Conservation (phyloP, 1,284 basidiomycete genomes). For the Trametes pubescens region DNA sequence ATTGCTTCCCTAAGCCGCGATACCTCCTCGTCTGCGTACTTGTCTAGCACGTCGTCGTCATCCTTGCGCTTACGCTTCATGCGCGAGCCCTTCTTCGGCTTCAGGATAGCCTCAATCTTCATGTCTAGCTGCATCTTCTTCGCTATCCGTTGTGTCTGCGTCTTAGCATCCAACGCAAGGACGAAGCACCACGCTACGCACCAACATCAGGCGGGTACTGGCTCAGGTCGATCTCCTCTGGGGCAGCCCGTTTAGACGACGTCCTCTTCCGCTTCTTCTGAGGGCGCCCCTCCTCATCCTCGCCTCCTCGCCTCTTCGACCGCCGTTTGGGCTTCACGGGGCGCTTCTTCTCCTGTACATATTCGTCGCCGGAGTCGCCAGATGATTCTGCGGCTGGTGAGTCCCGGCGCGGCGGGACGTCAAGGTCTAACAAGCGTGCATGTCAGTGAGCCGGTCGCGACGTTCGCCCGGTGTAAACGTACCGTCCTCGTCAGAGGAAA, state of each 20-base stretch:
- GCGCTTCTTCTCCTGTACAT: slow-evolving; percentile 64
- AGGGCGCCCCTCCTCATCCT: slow-evolving; percentile 41
- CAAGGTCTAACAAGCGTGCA: slow-evolving; percentile 31
- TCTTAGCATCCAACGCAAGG: background rate
- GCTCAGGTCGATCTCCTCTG: slow-evolving; percentile 63
- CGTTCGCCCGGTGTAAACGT: slow-evolving; percentile 14
- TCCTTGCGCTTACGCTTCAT: slow-evolving; percentile 77
- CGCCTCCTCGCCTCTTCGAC: slow-evolving; percentile 48
- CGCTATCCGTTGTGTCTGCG: slow-evolving; percentile 49
- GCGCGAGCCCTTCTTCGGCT: slow-evolving; percentile 73
- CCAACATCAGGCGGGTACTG: slow-evolving; percentile 78
- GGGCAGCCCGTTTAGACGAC: slow-evolving; percentile 47
- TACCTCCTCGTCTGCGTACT: slow-evolving; percentile 93
- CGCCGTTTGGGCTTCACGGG: slow-evolving; percentile 56
- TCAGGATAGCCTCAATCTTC: slow-evolving; percentile 87
- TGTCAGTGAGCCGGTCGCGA: background rate
- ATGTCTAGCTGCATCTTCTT: slow-evolving; percentile 70
- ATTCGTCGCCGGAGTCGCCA: slow-evolving; percentile 72
- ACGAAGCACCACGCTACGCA: slow-evolving; percentile 41
- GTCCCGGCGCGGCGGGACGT: slow-evolving; percentile 42
- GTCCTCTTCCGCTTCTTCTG: slow-evolving; percentile 54
- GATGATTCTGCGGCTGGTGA: slow-evolving; percentile 53
- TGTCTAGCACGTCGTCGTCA: slow-evolving; percentile 83
- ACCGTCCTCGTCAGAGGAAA: slow-evolving; percentile 76
- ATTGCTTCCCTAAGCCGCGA: slow-evolving; percentile 86